Evolutionary conservation across 1,284 basidiomycete genomes (phyloP), one percentile per base, ranked within the genome.

Genomic region (Cutaneotrichosporon curvatum): DNA sequence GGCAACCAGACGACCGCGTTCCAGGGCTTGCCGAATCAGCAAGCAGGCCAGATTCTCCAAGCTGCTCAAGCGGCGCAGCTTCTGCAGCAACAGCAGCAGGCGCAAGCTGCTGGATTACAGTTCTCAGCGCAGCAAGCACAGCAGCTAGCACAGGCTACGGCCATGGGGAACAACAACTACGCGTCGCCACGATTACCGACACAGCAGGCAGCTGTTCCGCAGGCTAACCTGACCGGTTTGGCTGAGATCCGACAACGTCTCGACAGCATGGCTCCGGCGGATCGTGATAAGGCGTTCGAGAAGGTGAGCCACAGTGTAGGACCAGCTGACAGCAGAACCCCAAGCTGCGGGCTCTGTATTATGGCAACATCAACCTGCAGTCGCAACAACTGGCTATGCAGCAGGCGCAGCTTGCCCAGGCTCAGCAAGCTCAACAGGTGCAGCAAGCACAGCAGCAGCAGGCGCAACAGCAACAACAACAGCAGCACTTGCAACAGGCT

Each of bases 271-370:
- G 47, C 51, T 2, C 65, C 67, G 3, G 57, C 56, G 15, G 59
- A 65, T 37, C 43, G 67, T 20, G 59, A 60, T 30, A 47, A 36
- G 25, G 51, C 58, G 9, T 66, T 69, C 28, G 51, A 51, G 23
- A 57, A 55, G 36, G 64, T 67, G 32, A 50, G 59, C 54, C 33
- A 16, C 14, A 15, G 21, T 22, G 18, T 30, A 16, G 25, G 20
- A 18, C 19, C 15, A 18, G n/a, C 16, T 16, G 30, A 44, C 25
- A 15, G 4, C 43, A 64, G 59, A 65, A 56, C 33, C 59, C 65
- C 0, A 55, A 59, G 25, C 52, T 63, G n/a, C 51, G 57, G 22
- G 48, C 51, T 18, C 39, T 63, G 4, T 67, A 53, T 55, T 58
- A 53, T 33, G 47, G 25, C 43, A 55, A 55, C 36, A 33, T 50